Evolutionary conservation across 2,329 filamentous ascomycete genomes (phyloP).

Genomic region (Exophiala sideris): DNA sequence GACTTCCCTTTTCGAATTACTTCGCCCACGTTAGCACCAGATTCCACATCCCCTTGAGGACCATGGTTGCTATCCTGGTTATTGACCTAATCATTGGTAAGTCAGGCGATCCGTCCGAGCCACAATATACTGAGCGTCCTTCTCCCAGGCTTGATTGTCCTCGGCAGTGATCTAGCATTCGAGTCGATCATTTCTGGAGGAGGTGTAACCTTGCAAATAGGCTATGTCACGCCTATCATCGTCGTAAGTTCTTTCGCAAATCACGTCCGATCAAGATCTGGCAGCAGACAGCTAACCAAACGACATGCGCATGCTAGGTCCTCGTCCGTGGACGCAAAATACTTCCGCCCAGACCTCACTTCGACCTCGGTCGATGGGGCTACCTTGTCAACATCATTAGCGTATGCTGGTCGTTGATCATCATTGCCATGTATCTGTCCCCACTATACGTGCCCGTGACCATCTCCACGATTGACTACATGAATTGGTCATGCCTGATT

Average conservation of each 20-base stretch:
- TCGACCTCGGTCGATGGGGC: constrained; percentile 22
- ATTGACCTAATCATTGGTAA: constrained; percentile 22
- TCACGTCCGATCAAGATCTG: not conserved
- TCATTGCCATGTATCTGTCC: constrained; percentile 21
- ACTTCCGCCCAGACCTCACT: constrained; percentile 18
- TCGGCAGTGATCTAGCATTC: constrained; percentile 22
- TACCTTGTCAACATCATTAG: constrained; percentile 20
- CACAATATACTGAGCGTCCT: not conserved
- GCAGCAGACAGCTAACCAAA: not conserved
- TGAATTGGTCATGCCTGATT: constrained; percentile 24
- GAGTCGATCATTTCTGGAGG: constrained; percentile 23
- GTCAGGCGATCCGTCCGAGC: not conserved
- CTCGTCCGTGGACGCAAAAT: constrained; percentile 22
- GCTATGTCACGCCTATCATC: constrained; percentile 21
- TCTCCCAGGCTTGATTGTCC: constrained; percentile 17
- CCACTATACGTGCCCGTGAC: constrained; percentile 25
- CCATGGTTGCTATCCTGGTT: constrained; percentile 21
- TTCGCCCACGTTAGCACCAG: constrained; percentile 53
- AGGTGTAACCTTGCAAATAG: constrained; percentile 20
- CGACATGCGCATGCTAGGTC: constrained; percentile 3
- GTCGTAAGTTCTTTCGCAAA: constrained; percentile 8
- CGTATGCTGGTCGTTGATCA: constrained; percentile 21
- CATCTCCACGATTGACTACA: constrained; percentile 21
- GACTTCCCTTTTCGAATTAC: constrained; percentile 55
- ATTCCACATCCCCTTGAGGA: constrained; percentile 55